These are phyloP conservation scores for Avena sativa DNA, from an alignment of 176 grass and related monocot genomes.

Conservation along the genomic window DNA sequence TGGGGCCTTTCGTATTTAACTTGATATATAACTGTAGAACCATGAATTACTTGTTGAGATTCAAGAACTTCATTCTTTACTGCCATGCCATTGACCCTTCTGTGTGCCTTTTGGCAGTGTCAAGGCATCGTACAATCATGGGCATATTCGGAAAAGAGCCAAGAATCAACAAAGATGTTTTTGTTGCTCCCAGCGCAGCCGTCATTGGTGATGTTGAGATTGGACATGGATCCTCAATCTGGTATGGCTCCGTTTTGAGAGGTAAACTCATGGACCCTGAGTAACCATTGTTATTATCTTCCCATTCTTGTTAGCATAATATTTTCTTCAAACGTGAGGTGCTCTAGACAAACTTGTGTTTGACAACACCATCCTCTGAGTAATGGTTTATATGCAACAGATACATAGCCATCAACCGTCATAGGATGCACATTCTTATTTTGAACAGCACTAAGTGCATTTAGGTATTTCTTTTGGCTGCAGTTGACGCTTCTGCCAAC, in stretches of 20 bases:
- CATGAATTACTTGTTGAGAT: slow-evolving; percentile 5
- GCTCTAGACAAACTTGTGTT: background rate
- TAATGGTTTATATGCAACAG: background rate
- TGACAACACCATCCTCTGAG: background rate
- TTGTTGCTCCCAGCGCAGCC: slow-evolving; percentile 89
- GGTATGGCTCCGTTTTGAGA: slow-evolving; percentile 96
- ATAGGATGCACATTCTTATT: background rate
- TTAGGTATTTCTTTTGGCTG: background rate
- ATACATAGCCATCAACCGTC: background rate
- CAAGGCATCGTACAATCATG: slow-evolving; percentile 81
- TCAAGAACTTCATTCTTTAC: background rate
- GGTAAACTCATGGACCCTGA: slow-evolving; percentile 54
- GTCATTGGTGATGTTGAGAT: slow-evolving; percentile 95
- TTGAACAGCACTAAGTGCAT: slow-evolving; percentile 5
- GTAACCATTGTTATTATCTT: background rate
- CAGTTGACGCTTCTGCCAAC: background rate
- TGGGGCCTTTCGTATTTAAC: background rate
- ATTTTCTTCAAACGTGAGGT: background rate
- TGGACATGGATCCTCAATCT: slow-evolving; percentile 88
- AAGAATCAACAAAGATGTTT: slow-evolving; percentile 80
- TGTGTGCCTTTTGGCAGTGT: background rate
- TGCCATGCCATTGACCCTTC: background rate
- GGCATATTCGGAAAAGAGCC: slow-evolving; percentile 83
- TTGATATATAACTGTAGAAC: background rate
- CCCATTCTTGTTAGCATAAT: background rate